phyloP scores from a whole-genome alignment of 805 yeast genomes.

The Saccharomycopsis capsularis region DNA sequence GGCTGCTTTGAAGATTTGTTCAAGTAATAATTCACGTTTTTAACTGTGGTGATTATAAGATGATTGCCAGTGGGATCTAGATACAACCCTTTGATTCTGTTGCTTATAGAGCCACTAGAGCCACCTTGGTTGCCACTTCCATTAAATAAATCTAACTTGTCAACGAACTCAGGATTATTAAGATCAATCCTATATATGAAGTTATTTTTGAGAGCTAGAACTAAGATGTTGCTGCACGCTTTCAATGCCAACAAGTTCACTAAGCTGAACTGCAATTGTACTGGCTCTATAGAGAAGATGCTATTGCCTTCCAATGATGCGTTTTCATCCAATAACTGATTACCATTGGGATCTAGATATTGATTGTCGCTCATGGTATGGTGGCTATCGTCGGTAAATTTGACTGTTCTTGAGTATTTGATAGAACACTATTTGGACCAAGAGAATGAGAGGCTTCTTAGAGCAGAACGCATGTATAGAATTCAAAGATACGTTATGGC shows the following conservation, averaged over 20 bases:
- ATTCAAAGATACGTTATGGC: too few relatives aligned
- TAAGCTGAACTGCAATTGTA: constrained; percentile 46
- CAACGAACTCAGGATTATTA: constrained; percentile 56
- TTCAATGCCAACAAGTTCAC: constrained; percentile 41
- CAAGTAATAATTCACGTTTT: constrained; percentile 42
- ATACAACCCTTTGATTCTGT: constrained; percentile 33
- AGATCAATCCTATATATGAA: constrained; percentile 58
- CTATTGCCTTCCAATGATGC: too few relatives aligned
- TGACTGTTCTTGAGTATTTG: too few relatives aligned
- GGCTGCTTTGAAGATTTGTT: constrained; percentile 36
- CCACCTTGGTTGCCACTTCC: constrained; percentile 4
- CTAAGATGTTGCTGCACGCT: constrained; percentile 49
- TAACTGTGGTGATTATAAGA: constrained; percentile 41
- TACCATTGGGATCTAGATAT: too few relatives aligned
- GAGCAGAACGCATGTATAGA: too few relatives aligned
- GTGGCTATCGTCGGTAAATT: too few relatives aligned
- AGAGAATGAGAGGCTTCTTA: too few relatives aligned
- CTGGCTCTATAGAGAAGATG: constrained; percentile 28
- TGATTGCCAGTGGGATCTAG: constrained; percentile 48
- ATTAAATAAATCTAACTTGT: constrained; percentile 29
- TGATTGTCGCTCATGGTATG: too few relatives aligned
- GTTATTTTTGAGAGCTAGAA: constrained; percentile 47
- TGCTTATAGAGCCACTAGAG: constrained; percentile 20
- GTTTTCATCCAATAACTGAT: too few relatives aligned
- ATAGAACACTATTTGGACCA: too few relatives aligned